phyloP scores from a whole-genome alignment of 139 green algal genomes.

The Chlamydomonas sp. region DNA sequence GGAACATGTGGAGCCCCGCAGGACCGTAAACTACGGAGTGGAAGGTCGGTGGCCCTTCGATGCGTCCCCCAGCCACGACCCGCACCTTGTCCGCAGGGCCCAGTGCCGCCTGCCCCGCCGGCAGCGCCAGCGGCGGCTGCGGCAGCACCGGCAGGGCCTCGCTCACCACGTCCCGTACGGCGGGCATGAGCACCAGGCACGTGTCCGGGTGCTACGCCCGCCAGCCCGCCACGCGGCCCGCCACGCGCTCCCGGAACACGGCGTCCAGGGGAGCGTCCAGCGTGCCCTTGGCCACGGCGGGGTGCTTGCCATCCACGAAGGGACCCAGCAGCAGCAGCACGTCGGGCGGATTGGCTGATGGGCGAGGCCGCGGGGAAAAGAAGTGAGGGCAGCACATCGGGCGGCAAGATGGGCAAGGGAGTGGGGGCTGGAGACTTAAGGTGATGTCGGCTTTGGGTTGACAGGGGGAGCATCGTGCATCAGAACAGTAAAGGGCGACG shows the following conservation, averaged over 20 bases:
- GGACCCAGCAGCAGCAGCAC: slow-evolving; percentile 89
- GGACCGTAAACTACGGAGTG: too few relatives aligned
- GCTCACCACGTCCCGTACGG: slow-evolving; percentile 63
- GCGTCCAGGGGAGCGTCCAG: slow-evolving; percentile 82
- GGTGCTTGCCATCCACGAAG: slow-evolving; percentile 93
- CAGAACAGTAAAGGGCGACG: too few relatives aligned
- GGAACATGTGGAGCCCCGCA: too few relatives aligned
- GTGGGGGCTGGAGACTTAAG: background rate
- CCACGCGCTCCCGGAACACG: slow-evolving; percentile 71
- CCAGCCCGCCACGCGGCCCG: slow-evolving; percentile 47
- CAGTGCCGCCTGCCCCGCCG: background rate
- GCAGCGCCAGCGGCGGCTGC: slow-evolving; percentile 9
- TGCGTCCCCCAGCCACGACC: too few relatives aligned
- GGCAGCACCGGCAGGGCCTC: slow-evolving; percentile 28
- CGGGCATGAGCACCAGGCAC: slow-evolving; percentile 82
- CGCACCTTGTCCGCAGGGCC: slow-evolving; percentile 20
- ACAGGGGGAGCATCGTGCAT: too few relatives aligned
- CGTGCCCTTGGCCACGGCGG: slow-evolving; percentile 64
- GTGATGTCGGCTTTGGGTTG: too few relatives aligned
- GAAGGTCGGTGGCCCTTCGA: too few relatives aligned
- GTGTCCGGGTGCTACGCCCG: slow-evolving; percentile 45
- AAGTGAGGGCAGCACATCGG: background rate
- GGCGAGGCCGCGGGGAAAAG: background rate
- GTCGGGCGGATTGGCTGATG: slow-evolving; percentile 56
- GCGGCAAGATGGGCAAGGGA: background rate